phyloP scores from a whole-genome alignment of 208 protist genomes.

The Balamuthia mandrillaris region DNA sequence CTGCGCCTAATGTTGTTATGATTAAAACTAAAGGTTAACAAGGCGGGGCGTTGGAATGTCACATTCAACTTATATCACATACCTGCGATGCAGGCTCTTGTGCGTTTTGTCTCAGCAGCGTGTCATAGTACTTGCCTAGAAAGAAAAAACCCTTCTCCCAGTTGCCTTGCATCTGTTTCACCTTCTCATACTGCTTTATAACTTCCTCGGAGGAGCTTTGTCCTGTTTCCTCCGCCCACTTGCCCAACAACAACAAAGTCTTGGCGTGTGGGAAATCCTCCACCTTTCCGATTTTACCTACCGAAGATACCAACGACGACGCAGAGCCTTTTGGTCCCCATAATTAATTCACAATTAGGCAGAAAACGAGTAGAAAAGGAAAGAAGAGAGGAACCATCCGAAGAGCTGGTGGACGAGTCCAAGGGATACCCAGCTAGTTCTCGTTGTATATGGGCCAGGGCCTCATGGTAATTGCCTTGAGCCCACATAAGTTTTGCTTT shows the following conservation, averaged over 20 bases:
- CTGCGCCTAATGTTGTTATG: too few species aligned
- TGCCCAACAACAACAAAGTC: conserved; percentile 74
- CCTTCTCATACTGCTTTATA: conserved; percentile 75
- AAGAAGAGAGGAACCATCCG: background rate
- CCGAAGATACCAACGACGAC: background rate
- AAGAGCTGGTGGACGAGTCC: background rate
- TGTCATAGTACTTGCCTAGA: conserved; percentile 89
- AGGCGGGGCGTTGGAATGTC: too few species aligned
- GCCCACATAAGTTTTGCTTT: conserved; percentile 82
- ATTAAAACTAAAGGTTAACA: too few species aligned
- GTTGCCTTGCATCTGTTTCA: conserved; percentile 61
- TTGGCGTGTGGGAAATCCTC: conserved; percentile 56
- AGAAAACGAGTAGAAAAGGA: background rate
- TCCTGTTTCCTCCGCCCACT: conserved; percentile 77
- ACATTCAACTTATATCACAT: too few species aligned
- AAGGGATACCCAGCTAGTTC: background rate
- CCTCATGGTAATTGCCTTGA: conserved; percentile 74
- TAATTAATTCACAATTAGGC: background rate
- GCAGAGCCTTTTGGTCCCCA: background rate
- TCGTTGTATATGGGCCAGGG: conserved; percentile 75
- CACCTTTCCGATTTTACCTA: background rate
- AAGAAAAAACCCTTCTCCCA: conserved; percentile 86
- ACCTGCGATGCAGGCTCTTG: conserved; percentile 13
- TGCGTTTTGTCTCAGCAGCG: conserved; percentile 56
- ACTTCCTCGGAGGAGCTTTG: conserved; percentile 77